Conservation (phyloP, 495 filamentous ascomycete genomes). For the Aspergillus nidulans region DNA sequence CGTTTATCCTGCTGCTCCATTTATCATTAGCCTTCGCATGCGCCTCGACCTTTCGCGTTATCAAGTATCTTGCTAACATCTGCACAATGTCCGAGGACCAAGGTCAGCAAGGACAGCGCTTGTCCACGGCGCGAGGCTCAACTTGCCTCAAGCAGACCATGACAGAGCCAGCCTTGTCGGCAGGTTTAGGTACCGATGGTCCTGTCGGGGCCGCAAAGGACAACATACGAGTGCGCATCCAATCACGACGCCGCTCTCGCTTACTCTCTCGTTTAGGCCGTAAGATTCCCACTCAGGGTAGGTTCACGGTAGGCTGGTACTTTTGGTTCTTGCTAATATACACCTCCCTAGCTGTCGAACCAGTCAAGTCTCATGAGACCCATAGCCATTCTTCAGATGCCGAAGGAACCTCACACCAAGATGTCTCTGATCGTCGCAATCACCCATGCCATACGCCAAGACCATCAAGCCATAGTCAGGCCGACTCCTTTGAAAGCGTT, state of each 20-base stretch:
- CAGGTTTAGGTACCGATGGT: constrained; percentile 22
- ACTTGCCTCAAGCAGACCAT: neutral
- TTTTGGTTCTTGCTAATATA: neutral
- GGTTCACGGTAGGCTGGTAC: neutral
- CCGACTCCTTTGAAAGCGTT: neutral
- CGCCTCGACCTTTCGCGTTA: neutral
- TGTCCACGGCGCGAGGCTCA: neutral
- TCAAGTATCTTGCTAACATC: neutral
- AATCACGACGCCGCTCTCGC: constrained; percentile 34
- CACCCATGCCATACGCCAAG: neutral
- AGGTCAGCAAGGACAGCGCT: neutral
- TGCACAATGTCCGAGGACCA: neutral
- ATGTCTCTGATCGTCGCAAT: neutral
- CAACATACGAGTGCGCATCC: constrained; percentile 23
- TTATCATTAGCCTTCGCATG: constrained; percentile 3
- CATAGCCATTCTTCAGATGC: neutral
- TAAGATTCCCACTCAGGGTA: constrained; percentile 21
- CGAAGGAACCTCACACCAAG: neutral
- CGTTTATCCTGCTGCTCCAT: neutral
- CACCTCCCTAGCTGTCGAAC: neutral
- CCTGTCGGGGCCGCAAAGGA: constrained; percentile 9
- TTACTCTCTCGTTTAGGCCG: constrained; percentile 35
- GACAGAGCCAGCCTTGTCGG: constrained; percentile 21
- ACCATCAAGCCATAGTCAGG: neutral
- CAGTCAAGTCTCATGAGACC: neutral